Conservation (phyloP, 768 basidiomycete genomes). For the Ramaria sp. region DNA sequence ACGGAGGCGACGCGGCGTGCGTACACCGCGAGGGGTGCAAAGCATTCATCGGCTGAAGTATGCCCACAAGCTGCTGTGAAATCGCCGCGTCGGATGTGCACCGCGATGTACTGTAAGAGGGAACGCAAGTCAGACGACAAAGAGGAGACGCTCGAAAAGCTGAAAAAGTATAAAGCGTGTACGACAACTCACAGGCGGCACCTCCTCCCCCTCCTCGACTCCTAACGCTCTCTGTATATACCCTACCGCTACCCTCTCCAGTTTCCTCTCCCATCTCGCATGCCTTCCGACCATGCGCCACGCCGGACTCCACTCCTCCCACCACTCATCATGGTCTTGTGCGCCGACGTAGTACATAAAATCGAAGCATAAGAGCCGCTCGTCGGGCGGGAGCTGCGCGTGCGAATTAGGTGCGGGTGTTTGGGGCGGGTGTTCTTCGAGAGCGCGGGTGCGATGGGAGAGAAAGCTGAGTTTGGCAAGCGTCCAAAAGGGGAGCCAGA, state of each 20-base stretch:
- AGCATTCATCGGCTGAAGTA: constrained; percentile 33
- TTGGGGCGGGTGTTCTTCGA: constrained; percentile 17
- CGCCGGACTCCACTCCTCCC: constrained; percentile 42
- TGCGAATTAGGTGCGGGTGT: constrained; percentile 19
- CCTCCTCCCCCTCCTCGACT: constrained; percentile 23
- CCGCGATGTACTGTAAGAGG: constrained; percentile 36
- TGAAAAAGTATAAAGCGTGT: background rate
- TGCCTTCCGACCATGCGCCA: constrained; percentile 46
- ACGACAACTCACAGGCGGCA: constrained; percentile 33
- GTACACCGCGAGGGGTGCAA: constrained; percentile 41
- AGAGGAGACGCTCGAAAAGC: background rate
- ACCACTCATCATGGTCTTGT: constrained; percentile 14
- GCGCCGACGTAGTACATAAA: constrained; percentile 30
- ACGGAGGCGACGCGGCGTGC: constrained; percentile 47
- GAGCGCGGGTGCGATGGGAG: constrained; percentile 8
- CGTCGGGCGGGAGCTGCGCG: constrained; percentile 22
- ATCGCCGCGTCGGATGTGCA: constrained; percentile 48
- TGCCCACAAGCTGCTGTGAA: constrained; percentile 37
- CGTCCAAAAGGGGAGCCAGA: constrained; percentile 12
- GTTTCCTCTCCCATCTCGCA: constrained; percentile 35
- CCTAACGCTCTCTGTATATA: constrained; percentile 38
- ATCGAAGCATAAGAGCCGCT: constrained; percentile 30
- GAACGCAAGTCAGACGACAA: background rate
- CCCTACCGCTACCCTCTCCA: constrained; percentile 31
- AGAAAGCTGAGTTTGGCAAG: constrained; percentile 13